Base-by-base conservation (phyloP, 768 basidiomycete genomes). In the Cystoderma amianthinum region DNA sequence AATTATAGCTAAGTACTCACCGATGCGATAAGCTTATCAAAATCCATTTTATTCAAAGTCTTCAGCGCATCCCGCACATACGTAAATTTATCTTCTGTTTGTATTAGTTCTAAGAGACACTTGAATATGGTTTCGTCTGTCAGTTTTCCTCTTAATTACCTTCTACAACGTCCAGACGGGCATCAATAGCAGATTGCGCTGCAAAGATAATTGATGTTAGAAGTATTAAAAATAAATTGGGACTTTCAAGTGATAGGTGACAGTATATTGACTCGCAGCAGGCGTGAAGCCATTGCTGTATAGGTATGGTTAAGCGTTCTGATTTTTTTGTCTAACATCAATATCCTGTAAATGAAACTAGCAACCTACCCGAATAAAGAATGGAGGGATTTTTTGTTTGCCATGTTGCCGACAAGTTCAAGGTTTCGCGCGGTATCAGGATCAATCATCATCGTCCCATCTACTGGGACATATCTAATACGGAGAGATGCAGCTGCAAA, bases 381-480 rank as follows among this genome's bases (percentile, higher is more conserved):
- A 58, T 89, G 80, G 1, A 67, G 54, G 0, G 80, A 83, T 57
- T 79, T 88, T 50, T 76, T 80, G 35, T 63, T 64, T 3, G 78
- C 56, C 52, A 80, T 72, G 55, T 94, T 98, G 6, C 69, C 76
- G 12, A 95, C 85, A 2, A 99, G 69, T 55, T 99, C 96, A 4
- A 99, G 72, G 56, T 95, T 93, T 32, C 76, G 76, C 2, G 81
- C 88, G 0, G 87, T 92, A 46, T 93, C 93, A 0, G 81, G 73
- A 54, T 98, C 96, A 48, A 99, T 85, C 74, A 96, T 75, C 85
- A 97, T 88, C 0, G 90, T 94, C 0, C 94, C 94, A 56, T 94
- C 88, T 0, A 87, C 80, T 2, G 86, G 78, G 1, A 77, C 67
- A 52, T 85, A 93, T 16, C 78, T 71, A 41, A 92, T 88, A 23